Conservation (phyloP, 31 red algal genomes). For the Porphyra umbilicalis region DNA sequence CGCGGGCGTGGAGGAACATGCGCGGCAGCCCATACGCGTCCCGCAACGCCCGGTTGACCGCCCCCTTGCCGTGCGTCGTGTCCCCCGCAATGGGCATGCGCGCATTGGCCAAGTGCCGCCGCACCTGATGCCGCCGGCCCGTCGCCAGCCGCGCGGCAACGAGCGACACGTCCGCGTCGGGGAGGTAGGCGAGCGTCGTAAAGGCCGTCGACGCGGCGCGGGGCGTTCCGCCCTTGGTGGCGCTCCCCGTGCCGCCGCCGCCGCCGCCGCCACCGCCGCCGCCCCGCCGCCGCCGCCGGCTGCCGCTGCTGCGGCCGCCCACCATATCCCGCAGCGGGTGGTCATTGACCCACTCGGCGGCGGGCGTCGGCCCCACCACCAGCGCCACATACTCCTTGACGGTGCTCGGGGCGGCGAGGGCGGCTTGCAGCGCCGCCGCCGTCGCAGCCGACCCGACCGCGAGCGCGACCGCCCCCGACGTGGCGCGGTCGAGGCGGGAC, state of each 20-base stretch:
- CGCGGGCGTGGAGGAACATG: constrained; percentile 47
- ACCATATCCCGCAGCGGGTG: constrained; percentile 46
- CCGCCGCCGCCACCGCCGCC: neutral
- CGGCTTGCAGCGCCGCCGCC: constrained; percentile 35
- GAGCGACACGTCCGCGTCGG: constrained; percentile 31
- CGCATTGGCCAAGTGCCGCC: constrained; percentile 48
- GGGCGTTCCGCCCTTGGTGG: neutral
- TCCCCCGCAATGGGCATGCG: constrained; percentile 45
- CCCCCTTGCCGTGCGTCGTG: constrained; percentile 49
- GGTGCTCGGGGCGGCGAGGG: constrained; percentile 11
- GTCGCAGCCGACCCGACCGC: constrained; percentile 23
- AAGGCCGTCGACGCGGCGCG: neutral
- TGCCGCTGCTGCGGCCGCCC: constrained; percentile 34
- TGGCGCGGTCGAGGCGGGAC: constrained; percentile 54
- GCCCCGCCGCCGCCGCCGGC: constrained; percentile 5
- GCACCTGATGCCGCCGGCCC: constrained; percentile 57
- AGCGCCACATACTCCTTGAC: constrained; percentile 59
- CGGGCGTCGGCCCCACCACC: constrained; percentile 36
- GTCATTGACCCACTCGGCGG: constrained; percentile 35
- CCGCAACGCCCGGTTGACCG: constrained; percentile 18
- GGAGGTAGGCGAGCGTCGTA: constrained; percentile 6
- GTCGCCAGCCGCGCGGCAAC: constrained; percentile 24
- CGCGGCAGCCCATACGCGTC: constrained; percentile 32
- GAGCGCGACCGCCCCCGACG: constrained; percentile 45
- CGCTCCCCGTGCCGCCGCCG: neutral